Evolutionary conservation across 192 early-diverging fungal genomes (phyloP).

Genomic region (Spizellomyces sp.): DNA sequence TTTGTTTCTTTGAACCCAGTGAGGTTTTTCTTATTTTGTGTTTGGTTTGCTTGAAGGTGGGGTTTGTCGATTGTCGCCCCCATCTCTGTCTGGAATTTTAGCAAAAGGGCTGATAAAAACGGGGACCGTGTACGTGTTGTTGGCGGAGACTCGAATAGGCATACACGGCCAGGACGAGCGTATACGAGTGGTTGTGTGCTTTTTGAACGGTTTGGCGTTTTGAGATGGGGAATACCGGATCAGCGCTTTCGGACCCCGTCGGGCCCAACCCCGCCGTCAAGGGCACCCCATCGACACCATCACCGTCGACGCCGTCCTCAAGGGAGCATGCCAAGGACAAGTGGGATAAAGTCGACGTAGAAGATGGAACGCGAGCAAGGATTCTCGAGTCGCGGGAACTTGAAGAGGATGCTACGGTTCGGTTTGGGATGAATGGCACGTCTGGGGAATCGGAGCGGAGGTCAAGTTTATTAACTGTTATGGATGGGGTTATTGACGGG

Average conservation of each 20-base stretch:
- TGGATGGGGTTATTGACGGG: constrained; percentile 15
- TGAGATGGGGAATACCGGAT: neutral
- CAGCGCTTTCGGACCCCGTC: neutral
- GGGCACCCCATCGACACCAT: neutral
- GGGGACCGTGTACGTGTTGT: no score
- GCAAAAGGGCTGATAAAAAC: no score
- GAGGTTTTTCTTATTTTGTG: no score
- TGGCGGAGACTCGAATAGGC: no score
- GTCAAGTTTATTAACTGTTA: constrained; percentile 4
- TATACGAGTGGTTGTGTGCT: no score
- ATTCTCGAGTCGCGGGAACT: neutral
- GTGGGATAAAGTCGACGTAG: neutral
- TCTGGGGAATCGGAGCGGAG: neutral
- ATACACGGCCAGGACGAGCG: no score
- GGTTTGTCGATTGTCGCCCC: no score
- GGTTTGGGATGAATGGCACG: neutral
- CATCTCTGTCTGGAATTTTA: no score
- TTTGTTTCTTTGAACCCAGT: no score
- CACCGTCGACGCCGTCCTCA: neutral
- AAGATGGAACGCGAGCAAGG: constrained; percentile 8
- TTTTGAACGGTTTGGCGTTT: no score
- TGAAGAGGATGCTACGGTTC: neutral
- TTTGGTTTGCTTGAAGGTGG: no score
- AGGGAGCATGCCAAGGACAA: neutral
- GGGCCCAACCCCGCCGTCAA: neutral